These are phyloP conservation scores for Penicillium macrosclerotiorum DNA, from an alignment of 495 filamentous ascomycete species.

Conservation along the genomic window DNA sequence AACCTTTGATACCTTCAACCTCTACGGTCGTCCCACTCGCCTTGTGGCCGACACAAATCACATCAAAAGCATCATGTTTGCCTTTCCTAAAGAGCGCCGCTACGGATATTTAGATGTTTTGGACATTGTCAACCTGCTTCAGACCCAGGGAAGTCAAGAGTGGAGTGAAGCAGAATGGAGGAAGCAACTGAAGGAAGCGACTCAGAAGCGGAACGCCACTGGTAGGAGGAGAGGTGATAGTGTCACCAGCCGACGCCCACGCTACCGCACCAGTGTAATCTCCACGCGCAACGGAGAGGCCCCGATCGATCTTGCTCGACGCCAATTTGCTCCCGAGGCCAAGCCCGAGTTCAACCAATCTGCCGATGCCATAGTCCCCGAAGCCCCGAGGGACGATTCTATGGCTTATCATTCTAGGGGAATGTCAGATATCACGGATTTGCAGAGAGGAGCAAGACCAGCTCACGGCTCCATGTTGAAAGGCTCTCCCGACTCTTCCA, in stretches of 20 bases:
- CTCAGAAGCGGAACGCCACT: conserved; percentile 68
- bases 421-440: conserved; percentile 51
- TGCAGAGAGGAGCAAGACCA: conserved; percentile 16
- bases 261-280: conserved; percentile 68
- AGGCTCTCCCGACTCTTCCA: conserved; percentile 32
- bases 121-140: conserved; percentile 77
- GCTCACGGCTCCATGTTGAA: conserved; percentile 31
- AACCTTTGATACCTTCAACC: conserved; percentile 85
- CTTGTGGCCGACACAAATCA: conserved; percentile 86
- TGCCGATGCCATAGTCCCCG: conserved; percentile 36
- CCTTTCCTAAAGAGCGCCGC: conserved; percentile 82
- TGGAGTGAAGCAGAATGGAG: conserved; percentile 94
- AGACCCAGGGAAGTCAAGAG: conserved; percentile 68
- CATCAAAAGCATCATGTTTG: conserved; percentile 92
- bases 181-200: conserved; percentile 82
- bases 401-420: conserved; percentile 49
- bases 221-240: conserved; percentile 55
- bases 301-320: conserved; percentile 35
- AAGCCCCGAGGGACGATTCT: conserved; percentile 28
- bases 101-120: conserved; percentile 90
- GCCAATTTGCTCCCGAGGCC: conserved; percentile 50
- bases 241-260: conserved; percentile 56
- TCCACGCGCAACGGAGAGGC: conserved; percentile 43
- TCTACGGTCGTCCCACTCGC: conserved; percentile 88
- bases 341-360: conserved; percentile 40